Evolutionary conservation across 257 asterid species (phyloP).

Genomic region (Nicotiana otophora): DNA sequence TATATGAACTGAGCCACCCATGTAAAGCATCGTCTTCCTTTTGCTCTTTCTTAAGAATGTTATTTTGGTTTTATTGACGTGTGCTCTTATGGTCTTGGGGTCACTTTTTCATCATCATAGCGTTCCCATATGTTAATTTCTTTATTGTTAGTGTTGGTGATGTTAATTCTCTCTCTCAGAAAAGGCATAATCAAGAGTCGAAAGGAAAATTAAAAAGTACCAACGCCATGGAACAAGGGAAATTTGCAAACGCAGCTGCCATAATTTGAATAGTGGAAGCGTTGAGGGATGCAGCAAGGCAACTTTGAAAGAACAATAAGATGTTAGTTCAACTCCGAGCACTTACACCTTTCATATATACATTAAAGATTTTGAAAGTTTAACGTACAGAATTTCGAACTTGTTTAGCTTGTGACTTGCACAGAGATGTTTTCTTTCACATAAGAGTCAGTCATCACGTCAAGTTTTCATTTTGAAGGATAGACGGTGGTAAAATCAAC

Average conservation of each 20-base stretch:
- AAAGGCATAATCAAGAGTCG: too few relatives aligned
- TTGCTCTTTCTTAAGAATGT: too few relatives aligned
- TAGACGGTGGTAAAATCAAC: background rate
- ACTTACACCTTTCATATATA: background rate
- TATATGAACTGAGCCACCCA: too few relatives aligned
- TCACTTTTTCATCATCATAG: too few relatives aligned
- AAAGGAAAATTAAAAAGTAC: too few relatives aligned
- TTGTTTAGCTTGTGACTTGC: background rate
- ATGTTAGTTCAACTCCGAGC: background rate
- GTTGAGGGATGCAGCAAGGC: background rate
- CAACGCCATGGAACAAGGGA: background rate
- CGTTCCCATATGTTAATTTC: too few relatives aligned
- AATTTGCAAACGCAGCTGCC: background rate
- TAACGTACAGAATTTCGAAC: background rate
- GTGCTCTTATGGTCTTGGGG: too few relatives aligned
- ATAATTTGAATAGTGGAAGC: background rate
- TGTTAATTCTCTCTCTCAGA: too few relatives aligned
- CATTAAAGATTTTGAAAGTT: background rate
- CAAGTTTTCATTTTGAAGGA: background rate
- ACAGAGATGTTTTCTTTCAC: background rate
- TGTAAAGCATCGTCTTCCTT: too few relatives aligned
- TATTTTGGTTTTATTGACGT: too few relatives aligned
- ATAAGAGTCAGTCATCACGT: background rate
- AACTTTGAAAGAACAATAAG: background rate
- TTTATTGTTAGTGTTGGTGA: too few relatives aligned